Evolutionary conservation across 73 alveolate species (phyloP).

Genomic region (Paramecium caudatum): DNA sequence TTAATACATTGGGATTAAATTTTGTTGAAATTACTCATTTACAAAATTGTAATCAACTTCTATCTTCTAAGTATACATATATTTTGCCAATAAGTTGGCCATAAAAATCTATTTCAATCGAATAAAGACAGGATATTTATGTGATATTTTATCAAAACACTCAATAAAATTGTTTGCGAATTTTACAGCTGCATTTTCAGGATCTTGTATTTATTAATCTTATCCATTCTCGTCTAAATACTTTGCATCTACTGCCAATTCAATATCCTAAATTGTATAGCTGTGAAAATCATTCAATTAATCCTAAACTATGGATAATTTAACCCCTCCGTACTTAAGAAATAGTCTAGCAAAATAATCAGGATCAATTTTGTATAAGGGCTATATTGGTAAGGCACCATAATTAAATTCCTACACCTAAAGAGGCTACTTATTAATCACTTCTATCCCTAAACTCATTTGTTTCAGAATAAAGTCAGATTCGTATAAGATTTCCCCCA

Average conservation of each 20-base stretch:
- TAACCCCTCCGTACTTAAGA: not conserved
- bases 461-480: not conserved
- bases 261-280: not conserved
- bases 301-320: not conserved
- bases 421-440: not conserved
- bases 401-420: not conserved
- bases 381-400: not conserved
- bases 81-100: conserved; percentile 15
- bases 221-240: not conserved
- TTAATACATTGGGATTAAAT: conserved; percentile 17
- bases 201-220: not conserved
- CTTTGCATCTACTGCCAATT: conserved; percentile 6
- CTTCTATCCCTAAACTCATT: conserved; percentile 49
- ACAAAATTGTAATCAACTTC: not conserved
- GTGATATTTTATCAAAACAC: not conserved
- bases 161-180: not conserved
- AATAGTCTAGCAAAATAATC: conserved; percentile 37
- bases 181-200: not conserved
- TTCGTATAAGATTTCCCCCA: not conserved
- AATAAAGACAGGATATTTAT: not conserved
- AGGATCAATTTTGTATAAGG: conserved; percentile 3
- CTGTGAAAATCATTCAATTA: not conserved
- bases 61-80: not conserved
- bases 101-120: not conserved
- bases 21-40: not conserved